Evolutionary conservation across 371 early-diverging fungal genomes (phyloP).

Genomic region (Rhizopus delemar): DNA sequence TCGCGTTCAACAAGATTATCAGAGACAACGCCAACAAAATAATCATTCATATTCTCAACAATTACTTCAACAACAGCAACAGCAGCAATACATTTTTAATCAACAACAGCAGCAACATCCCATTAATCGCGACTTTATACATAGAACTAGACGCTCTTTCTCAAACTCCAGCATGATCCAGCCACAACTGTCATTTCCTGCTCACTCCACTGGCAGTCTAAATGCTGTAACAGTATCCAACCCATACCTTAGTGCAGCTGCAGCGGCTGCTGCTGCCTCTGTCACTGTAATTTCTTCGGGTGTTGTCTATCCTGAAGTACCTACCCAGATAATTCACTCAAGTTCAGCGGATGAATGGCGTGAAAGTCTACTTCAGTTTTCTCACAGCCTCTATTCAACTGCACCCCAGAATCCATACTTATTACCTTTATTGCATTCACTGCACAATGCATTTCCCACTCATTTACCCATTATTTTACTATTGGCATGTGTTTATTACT

Average conservation of each 20-base stretch:
- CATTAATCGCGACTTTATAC: not conserved
- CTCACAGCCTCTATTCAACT: slow-evolving; percentile 66
- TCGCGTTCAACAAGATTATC: slow-evolving; percentile 41
- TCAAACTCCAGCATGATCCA: slow-evolving; percentile 5
- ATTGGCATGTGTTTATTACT: slow-evolving; percentile 86
- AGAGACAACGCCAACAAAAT: slow-evolving; percentile 19
- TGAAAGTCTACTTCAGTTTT: slow-evolving; percentile 67
- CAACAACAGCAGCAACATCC: slow-evolving; percentile 30
- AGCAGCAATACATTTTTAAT: slow-evolving; percentile 16
- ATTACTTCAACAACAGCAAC: slow-evolving; percentile 18
- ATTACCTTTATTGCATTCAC: slow-evolving; percentile 60
- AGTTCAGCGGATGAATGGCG: slow-evolving; percentile 46
- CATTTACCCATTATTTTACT: slow-evolving; percentile 84
- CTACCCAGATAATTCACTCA: slow-evolving; percentile 3
- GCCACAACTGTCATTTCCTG: slow-evolving; percentile 12
- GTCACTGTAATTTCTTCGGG: slow-evolving; percentile 27
- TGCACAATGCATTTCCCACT: slow-evolving; percentile 63
- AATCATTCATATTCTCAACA: not conserved
- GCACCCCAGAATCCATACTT: slow-evolving; percentile 57
- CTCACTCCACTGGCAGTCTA: slow-evolving; percentile 5
- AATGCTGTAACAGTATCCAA: slow-evolving; percentile 18
- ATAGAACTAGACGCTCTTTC: slow-evolving; percentile 26
- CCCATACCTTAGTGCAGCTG: slow-evolving; percentile 34
- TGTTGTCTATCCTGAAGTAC: slow-evolving; percentile 6
- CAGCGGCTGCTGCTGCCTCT: slow-evolving; percentile 35